These are phyloP conservation scores for Passalora sequoiae DNA, from an alignment of 2,329 filamentous ascomycete genomes.

Conservation along the genomic window DNA sequence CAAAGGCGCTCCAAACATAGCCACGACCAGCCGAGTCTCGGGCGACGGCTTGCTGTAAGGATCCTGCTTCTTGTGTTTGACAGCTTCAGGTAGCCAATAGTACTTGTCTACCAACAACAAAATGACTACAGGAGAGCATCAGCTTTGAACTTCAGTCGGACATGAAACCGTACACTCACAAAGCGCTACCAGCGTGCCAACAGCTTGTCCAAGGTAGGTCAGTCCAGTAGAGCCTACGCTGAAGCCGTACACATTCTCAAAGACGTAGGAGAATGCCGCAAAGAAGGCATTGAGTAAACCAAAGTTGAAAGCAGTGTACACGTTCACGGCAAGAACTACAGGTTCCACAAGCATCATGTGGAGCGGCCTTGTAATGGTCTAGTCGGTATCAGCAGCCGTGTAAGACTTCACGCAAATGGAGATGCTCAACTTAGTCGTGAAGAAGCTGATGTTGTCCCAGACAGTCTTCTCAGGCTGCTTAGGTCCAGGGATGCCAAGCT, in stretches of 20 bases:
- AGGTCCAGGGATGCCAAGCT: too few relatives aligned
- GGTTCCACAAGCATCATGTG: constrained; percentile 31
- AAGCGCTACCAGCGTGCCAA: constrained; percentile 15
- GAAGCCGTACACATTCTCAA: constrained; percentile 66
- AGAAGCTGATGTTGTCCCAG: too few relatives aligned
- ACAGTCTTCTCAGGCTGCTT: too few relatives aligned
- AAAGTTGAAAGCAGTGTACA: constrained; percentile 24
- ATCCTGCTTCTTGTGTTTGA: not conserved
- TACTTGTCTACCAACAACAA: too few relatives aligned
- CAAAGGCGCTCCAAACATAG: constrained; percentile 12
- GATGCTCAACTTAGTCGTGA: too few relatives aligned
- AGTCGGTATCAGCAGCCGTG: not conserved
- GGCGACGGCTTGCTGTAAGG: not conserved
- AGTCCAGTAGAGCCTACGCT: constrained; percentile 39
- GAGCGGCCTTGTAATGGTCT: constrained; percentile 26
- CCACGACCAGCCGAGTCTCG: constrained; percentile 12
- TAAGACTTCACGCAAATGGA: not conserved
- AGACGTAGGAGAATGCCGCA: constrained; percentile 37
- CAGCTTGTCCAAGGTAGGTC: constrained; percentile 20
- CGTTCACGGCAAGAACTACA: constrained; percentile 24
- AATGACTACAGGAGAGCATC: too few relatives aligned
- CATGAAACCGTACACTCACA: too few relatives aligned
- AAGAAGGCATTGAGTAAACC: constrained; percentile 23
- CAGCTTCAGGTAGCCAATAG: not conserved
- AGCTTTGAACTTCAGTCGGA: too few relatives aligned